Conservation (phyloP, 306 rosid genomes). For the Macrotyloma uniflorum region DNA sequence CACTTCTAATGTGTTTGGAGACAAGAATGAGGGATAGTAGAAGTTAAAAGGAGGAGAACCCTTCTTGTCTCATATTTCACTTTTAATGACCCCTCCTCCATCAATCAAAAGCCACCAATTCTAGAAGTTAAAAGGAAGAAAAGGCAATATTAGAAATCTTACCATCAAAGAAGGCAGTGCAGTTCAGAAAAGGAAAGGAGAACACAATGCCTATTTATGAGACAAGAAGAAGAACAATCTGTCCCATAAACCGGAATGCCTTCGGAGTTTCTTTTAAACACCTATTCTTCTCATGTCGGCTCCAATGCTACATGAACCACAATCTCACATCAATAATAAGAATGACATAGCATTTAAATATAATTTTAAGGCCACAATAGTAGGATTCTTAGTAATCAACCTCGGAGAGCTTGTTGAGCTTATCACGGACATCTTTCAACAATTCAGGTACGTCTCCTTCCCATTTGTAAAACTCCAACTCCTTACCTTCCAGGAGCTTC, state of each 20-base stretch:
- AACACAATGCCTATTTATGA: constrained; percentile 40
- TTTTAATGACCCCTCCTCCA: constrained; percentile 9
- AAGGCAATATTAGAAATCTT: constrained; percentile 31
- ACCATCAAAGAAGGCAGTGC: constrained; percentile 26
- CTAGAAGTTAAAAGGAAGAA: neutral
- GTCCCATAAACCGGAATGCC: constrained; percentile 73
- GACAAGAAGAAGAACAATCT: constrained; percentile 80
- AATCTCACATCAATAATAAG: constrained; percentile 18
- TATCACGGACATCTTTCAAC: constrained; percentile 74
- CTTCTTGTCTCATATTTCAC: no score
- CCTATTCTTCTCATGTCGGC: constrained; percentile 77
- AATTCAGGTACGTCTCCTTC: constrained; percentile 64
- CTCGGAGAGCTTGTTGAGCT: constrained; percentile 84
- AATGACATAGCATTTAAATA: constrained; percentile 4
- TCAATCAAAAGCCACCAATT: neutral
- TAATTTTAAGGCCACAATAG: constrained; percentile 19
- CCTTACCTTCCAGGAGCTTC: constrained; percentile 71
- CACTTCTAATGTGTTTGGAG: no score
- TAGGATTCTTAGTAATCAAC: constrained; percentile 44
- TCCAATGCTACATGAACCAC: constrained; percentile 72
- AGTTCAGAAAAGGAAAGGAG: constrained; percentile 9
- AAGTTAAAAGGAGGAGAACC: no score
- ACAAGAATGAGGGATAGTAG: no score
- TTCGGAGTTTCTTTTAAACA: constrained; percentile 82
- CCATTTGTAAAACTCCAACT: constrained; percentile 77